A percentile compares a stretch with the other conserved stretches of the same genome.
Conservation (phyloP, 2,329 filamentous ascomycete species). For the Rosellinia necatrix region DNA sequence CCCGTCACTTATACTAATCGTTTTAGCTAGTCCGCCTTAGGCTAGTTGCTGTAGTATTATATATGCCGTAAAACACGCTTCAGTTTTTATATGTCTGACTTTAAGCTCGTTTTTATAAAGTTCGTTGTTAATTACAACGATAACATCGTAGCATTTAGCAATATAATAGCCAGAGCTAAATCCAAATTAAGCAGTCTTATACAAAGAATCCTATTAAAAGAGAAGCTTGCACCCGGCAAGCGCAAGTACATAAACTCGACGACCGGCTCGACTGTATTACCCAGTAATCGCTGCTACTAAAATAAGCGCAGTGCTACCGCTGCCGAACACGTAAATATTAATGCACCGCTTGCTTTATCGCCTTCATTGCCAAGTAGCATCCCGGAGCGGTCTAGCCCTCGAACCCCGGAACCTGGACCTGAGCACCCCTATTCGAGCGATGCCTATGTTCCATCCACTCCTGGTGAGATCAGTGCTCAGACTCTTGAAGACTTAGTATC, state of each 20-base stretch:
- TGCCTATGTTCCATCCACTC: slow-evolving; percentile 12
- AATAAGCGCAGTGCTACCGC: slow-evolving; percentile 7
- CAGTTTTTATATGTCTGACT: slow-evolving; percentile 13
- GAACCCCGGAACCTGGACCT: slow-evolving; percentile 11
- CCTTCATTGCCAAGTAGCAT: slow-evolving; percentile 3
- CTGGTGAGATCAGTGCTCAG: slow-evolving; percentile 13
- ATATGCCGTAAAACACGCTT: slow-evolving; percentile 23
- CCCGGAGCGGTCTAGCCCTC: slow-evolving; percentile 9
- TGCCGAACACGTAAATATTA: slow-evolving; percentile 1
- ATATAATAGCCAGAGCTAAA: slow-evolving; percentile 15
- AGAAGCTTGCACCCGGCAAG: not conserved
- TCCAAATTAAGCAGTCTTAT: slow-evolving; percentile 16
- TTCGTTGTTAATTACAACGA: slow-evolving; percentile 11
- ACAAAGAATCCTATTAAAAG: not conserved
- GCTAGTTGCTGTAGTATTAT: slow-evolving; percentile 19
- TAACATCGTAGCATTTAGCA: slow-evolving; percentile 1
- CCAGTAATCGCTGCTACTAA: slow-evolving; percentile 19
- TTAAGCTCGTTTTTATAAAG: slow-evolving; percentile 17
- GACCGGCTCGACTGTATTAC: slow-evolving; percentile 12
- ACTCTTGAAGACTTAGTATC: slow-evolving; percentile 13
- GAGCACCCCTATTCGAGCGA: slow-evolving; percentile 4
- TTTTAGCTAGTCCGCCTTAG: slow-evolving; percentile 7
- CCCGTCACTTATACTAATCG: not conserved
- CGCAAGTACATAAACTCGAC: slow-evolving; percentile 15
- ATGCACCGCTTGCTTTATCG: not conserved